Evolutionary conservation across 2,329 filamentous ascomycete genomes (phyloP).

Genomic region (Phaeophleospora eucalypticola): DNA sequence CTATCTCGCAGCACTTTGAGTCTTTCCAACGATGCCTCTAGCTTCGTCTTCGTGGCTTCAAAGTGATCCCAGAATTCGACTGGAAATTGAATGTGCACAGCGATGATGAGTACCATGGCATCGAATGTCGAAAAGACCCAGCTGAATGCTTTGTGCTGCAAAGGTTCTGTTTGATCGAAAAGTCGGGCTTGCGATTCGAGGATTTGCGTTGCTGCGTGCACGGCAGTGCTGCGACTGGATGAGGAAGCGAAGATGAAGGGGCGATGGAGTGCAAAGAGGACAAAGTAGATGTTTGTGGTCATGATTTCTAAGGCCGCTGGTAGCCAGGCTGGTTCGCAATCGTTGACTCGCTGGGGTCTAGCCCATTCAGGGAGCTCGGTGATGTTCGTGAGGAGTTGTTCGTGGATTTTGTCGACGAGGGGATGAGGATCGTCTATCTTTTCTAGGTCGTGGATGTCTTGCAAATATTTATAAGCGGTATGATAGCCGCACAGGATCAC

Average conservation of each 20-base stretch:
- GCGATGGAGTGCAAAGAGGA: not conserved
- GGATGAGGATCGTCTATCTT: not conserved
- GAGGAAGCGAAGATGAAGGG: not conserved
- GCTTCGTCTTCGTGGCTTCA: not conserved
- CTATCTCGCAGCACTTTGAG: not conserved
- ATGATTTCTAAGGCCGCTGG: not conserved
- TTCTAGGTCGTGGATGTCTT: conserved; percentile 1
- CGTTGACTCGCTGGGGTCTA: not conserved
- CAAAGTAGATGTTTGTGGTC: not conserved
- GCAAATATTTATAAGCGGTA: conserved; percentile 1
- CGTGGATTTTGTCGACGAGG: not conserved
- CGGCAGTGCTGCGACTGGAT: not conserved
- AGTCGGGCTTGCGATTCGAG: not conserved
- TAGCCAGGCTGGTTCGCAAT: not conserved
- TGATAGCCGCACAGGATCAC: conserved; percentile 1
- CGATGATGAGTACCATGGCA: not conserved
- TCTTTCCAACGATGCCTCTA: not conserved
- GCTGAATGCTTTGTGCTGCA: not conserved
- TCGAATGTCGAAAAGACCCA: not conserved
- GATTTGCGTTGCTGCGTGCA: not conserved
- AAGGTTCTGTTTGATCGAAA: not conserved
- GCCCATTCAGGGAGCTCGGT: not conserved
- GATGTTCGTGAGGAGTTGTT: not conserved
- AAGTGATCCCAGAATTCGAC: not conserved
- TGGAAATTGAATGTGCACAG: not conserved